phyloP scores from a whole-genome alignment of 148 eudicot genomes.

The Dianthus caryophyllus region DNA sequence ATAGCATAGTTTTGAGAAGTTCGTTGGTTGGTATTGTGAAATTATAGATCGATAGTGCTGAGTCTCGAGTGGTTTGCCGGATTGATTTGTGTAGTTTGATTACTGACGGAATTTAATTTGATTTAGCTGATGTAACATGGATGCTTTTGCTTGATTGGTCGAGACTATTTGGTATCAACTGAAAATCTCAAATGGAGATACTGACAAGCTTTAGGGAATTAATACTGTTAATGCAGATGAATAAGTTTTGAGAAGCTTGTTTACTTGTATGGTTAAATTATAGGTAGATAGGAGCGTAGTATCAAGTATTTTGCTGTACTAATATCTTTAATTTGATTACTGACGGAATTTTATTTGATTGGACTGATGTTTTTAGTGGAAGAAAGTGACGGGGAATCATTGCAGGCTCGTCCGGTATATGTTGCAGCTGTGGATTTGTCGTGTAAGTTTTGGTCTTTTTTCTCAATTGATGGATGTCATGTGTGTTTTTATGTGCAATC shows the following conservation, averaged over 20 bases:
- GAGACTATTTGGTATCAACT: not conserved
- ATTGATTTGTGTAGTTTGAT: slow-evolving; percentile 3
- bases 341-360: slow-evolving; percentile 9
- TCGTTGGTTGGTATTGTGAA: not conserved
- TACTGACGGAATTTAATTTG: slow-evolving; percentile 8
- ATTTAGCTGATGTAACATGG: slow-evolving; percentile 9
- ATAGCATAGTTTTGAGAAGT: slow-evolving; percentile 4
- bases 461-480: not conserved
- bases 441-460: slow-evolving; percentile 47
- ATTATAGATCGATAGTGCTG: not conserved
- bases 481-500: not conserved
- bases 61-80: not conserved
- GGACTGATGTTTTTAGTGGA: slow-evolving; percentile 43
- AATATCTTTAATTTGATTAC: not conserved
- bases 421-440: slow-evolving; percentile 82
- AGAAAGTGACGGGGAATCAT: slow-evolving; percentile 56
- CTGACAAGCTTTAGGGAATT: not conserved
- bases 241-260: not conserved
- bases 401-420: slow-evolving; percentile 82
- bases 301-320: not conserved
- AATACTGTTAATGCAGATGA: not conserved
- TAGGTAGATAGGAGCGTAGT: not conserved
- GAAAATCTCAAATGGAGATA: not conserved
- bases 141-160: too few relatives aligned
- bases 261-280: slow-evolving; percentile 6